Evolutionary conservation across 1,284 basidiomycete species (phyloP).

Genomic region (Pulveroboletus sp.): DNA sequence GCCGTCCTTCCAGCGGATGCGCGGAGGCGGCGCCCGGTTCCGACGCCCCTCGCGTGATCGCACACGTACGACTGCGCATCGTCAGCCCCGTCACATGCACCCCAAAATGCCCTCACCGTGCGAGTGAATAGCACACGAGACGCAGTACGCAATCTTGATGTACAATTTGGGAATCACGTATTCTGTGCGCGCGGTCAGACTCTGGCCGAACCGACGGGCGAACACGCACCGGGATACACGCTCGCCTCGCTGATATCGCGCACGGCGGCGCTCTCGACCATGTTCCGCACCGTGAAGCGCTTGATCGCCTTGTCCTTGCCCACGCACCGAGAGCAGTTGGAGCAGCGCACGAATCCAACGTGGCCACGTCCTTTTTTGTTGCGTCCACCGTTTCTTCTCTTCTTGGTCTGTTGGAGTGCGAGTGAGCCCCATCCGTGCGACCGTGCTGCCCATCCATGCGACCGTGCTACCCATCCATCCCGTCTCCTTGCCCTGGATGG

Average conservation of each 20-base stretch:
- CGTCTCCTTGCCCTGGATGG: background rate
- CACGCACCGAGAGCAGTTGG: slow-evolving; percentile 95
- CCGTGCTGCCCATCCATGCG: slow-evolving; percentile 17
- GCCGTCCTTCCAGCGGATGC: slow-evolving; percentile 96
- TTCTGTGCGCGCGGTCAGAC: slow-evolving; percentile 53
- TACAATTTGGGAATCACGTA: slow-evolving; percentile 98
- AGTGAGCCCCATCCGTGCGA: slow-evolving; percentile 8
- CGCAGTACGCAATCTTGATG: slow-evolving; percentile 99
- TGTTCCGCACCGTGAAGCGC: slow-evolving; percentile 99
- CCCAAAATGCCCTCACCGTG: slow-evolving; percentile 64
- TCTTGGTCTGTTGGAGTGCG: slow-evolving; percentile 78
- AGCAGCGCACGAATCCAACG: slow-evolving; percentile 92
- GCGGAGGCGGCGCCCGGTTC: slow-evolving; percentile 95
- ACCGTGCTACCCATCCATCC: slow-evolving; percentile 15
- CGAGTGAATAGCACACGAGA: slow-evolving; percentile 99
- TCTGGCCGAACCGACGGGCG: too few relatives aligned
- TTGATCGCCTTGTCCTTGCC: slow-evolving; percentile 99
- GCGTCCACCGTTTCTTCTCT: slow-evolving; percentile 97
- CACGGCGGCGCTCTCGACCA: slow-evolving; percentile 98
- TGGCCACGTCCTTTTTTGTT: slow-evolving; percentile 99
- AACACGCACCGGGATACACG: slow-evolving; percentile 84
- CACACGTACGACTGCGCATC: slow-evolving; percentile 81
- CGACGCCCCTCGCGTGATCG: slow-evolving; percentile 91
- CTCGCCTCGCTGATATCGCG: slow-evolving; percentile 97
- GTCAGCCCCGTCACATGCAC: background rate